Base-by-base conservation (phyloP, 805 yeast genomes). In the Peterozyma xylosa region DNA sequence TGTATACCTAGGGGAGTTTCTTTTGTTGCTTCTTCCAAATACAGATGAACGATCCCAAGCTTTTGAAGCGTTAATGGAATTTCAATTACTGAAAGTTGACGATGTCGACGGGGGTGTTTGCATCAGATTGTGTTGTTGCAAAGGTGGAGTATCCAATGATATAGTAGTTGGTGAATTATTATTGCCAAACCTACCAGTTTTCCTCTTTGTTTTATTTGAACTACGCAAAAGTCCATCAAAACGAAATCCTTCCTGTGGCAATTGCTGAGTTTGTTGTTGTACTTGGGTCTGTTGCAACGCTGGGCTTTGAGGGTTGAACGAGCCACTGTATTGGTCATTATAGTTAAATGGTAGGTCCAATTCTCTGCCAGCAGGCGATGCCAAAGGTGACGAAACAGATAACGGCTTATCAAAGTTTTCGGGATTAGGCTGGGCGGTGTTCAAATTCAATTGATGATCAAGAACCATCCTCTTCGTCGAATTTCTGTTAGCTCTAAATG, bases 191-290 rank as follows among this genome's bases (percentile, higher is more conserved):
- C 56, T 52, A 11, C 52, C 49, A 2, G 66, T 60, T 42, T 59
- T 52, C 45, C 64, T 62, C 45, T 60, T 63, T 27, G 53, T 52
- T 43, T 65, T 63, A 47, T 62, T 65, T 0, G 70, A 58, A 9
- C 65, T 59, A 21, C 68, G 54, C 18, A 67, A 55, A 13, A 71
- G 53, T 5, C 66, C 64, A 45, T 72, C 78, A 49, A 71, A 71
- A 39, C 75, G 59, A 56, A 73, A 71, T 30, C 66, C 53, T 30
- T 71, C 72, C 21, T 71, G 76, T 14, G 61, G 54, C 1, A 67
- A 16, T 53, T 52, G 16, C 50, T 45, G 18, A 55, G 48, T 16
- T 49, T 45, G 30, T 48, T 47, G 11, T 47, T 45, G 36, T 41
- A 41, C 1, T 51, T 46, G 36, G 56, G 45, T 30, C 46, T 27